phyloP scores from a whole-genome alignment of 495 filamentous ascomycete species.

The Massariosphaeria phaeospora region DNA sequence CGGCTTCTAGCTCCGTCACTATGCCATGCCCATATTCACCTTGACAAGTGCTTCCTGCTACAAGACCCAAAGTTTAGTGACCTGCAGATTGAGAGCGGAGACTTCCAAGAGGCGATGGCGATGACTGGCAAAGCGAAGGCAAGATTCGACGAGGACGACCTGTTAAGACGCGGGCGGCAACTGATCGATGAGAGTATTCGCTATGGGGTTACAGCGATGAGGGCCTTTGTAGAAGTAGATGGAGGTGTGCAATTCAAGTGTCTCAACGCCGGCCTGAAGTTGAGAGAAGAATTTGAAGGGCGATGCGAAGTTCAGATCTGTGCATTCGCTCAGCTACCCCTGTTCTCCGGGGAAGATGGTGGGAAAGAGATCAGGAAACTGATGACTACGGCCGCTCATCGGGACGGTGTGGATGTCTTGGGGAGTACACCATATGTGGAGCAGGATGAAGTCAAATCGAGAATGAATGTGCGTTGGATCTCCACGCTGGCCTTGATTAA shows the following conservation, averaged over 20 bases:
- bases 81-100: slow-evolving; percentile 54
- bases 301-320: slow-evolving; percentile 63
- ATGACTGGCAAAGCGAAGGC: slow-evolving; percentile 59
- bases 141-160: slow-evolving; percentile 55
- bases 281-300: slow-evolving; percentile 54
- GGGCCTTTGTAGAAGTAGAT: slow-evolving; percentile 73
- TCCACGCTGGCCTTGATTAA: slow-evolving; percentile 46
- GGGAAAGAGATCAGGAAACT: slow-evolving; percentile 45
- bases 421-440: slow-evolving; percentile 74
- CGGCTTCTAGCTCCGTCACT: slow-evolving; percentile 54
- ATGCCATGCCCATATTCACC: slow-evolving; percentile 71
- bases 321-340: slow-evolving; percentile 66
- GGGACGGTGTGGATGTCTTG: slow-evolving; percentile 53
- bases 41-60: slow-evolving; percentile 71
- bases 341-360: slow-evolving; percentile 54
- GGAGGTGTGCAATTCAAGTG: slow-evolving; percentile 54
- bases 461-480: slow-evolving; percentile 61
- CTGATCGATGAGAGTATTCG: slow-evolving; percentile 62
- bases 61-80: slow-evolving; percentile 53
- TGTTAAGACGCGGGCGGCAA: slow-evolving; percentile 58
- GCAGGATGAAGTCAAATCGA: slow-evolving; percentile 43
- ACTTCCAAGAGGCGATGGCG: slow-evolving; percentile 62
- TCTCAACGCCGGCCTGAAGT: slow-evolving; percentile 52
- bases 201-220: slow-evolving; percentile 64
- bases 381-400: slow-evolving; percentile 47